Evolutionary conservation across 192 early-diverging fungal genomes (phyloP), one percentile per base, ranked within the genome.

Genomic region (Coemansia sp.): DNA sequence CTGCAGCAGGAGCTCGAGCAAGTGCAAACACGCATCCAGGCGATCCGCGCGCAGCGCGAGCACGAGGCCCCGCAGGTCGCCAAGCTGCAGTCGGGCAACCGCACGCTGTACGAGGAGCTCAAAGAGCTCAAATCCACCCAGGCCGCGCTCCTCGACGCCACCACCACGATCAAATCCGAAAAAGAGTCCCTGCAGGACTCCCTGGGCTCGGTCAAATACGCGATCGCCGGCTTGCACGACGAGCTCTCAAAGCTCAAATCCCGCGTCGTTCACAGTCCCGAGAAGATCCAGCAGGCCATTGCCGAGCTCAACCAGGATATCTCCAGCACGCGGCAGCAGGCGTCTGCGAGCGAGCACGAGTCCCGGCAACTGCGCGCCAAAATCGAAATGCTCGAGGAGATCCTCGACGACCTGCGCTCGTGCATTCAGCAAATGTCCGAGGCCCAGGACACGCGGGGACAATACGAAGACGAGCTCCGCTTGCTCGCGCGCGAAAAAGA

Each of bases 181-280:
- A 86, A 82, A 52, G 72, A 57, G 2, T 75, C 81, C 27, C 54
- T 85, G 22, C 53, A 65, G 6, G 88, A 84, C 12, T 69, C 79
- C 9, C 32, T 85, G 26, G 83, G 79, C 43, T 15, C 62, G 2
- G 54, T 62, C 12, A 73, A 64, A 43, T 59, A 64, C 66, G 62
- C 73, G 25, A 58, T 84, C 75, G 74, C 83, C 31, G 32, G 63
- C 51, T 21, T 82, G 66, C 73, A 66, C 51, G 58, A 79, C 68
- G 58, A 75, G 53, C 30, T 84, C 45, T 43, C 55, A 31, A 35
- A 79, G 19, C 67, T 90, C 3, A 77, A 78, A 34, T 68, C 79
- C 14, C 79, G 83, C 0, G 83, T 90, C 19, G 86, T 90, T 29
- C 81, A 83, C n/a, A 86, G 82, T 56, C 88, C 88, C 1, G 88